These are phyloP conservation scores for Phytophthora sansomeana DNA, from an alignment of 352 stramenopile genomes.

Conservation along the genomic window DNA sequence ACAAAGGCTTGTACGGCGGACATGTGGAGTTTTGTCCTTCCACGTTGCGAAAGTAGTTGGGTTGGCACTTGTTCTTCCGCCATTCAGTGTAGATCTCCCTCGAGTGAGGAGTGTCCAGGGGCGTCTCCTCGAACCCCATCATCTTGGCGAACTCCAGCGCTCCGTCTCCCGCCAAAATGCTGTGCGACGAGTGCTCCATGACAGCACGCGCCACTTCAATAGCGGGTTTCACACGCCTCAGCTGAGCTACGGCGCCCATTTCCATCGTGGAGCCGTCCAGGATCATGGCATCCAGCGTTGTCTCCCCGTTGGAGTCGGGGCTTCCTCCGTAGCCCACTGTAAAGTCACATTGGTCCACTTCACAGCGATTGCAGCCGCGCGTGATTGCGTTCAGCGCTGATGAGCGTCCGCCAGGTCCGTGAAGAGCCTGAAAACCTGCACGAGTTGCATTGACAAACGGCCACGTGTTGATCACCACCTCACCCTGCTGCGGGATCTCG, in stretches of 20 bases:
- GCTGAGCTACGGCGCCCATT: slow-evolving; percentile 86
- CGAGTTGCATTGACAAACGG: slow-evolving; percentile 79
- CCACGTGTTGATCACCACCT: slow-evolving; percentile 89
- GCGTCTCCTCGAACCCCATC: slow-evolving; percentile 89
- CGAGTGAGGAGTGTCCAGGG: slow-evolving; percentile 74
- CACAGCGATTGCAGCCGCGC: slow-evolving; percentile 77
- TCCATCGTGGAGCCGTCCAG: slow-evolving; percentile 85
- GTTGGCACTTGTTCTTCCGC: slow-evolving; percentile 76
- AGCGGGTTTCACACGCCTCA: slow-evolving; percentile 84
- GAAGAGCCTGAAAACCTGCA: slow-evolving; percentile 62
- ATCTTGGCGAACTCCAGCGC: slow-evolving; percentile 90
- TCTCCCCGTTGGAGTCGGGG: slow-evolving; percentile 87
- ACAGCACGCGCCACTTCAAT: slow-evolving; percentile 87
- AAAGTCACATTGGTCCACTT: slow-evolving; percentile 89
- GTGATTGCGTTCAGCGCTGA: slow-evolving; percentile 71
- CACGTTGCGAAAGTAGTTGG: slow-evolving; percentile 92
- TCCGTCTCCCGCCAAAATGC: slow-evolving; percentile 86
- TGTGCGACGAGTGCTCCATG: slow-evolving; percentile 91
- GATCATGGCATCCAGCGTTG: slow-evolving; percentile 93
- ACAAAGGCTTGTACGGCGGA: slow-evolving; percentile 77
- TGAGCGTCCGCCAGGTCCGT: slow-evolving; percentile 8
- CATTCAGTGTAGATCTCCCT: slow-evolving; percentile 62
- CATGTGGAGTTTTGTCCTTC: slow-evolving; percentile 72
- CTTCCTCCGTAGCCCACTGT: slow-evolving; percentile 91
- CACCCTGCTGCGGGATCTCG: slow-evolving; percentile 34